Evolutionary conservation across 1,139 yeast genomes (phyloP).

Genomic region (Candida sp.): DNA sequence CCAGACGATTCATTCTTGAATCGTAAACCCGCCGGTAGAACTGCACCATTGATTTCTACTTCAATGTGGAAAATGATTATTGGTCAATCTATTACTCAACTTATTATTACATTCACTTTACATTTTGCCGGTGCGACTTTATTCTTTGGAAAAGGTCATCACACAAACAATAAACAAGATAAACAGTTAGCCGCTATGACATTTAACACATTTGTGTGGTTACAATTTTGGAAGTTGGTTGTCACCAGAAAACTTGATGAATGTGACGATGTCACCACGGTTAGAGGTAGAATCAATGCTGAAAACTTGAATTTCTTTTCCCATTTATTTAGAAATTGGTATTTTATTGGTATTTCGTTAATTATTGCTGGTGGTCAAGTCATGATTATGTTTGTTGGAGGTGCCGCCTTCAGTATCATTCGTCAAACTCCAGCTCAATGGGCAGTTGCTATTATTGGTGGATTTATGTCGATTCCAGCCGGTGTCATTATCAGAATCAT

Average conservation of each 20-base stretch:
- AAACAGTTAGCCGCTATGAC: constrained; percentile 78
- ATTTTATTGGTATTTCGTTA: constrained; percentile 66
- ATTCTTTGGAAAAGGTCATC: constrained; percentile 44
- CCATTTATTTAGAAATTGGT: constrained; percentile 78
- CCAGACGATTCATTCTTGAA: constrained; percentile 81
- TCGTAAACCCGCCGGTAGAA: constrained; percentile 82
- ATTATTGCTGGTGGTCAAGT: constrained; percentile 84
- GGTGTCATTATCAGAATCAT: constrained; percentile 73
- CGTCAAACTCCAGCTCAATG: constrained; percentile 83
- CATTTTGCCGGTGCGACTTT: constrained; percentile 74
- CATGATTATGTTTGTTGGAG: constrained; percentile 94
- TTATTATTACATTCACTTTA: constrained; percentile 70
- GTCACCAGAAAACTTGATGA: constrained; percentile 93
- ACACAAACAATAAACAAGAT: constrained; percentile 39
- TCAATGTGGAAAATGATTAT: constrained; percentile 99
- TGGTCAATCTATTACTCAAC: constrained; percentile 80
- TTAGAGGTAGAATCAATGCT: constrained; percentile 55
- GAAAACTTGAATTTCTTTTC: constrained; percentile 76
- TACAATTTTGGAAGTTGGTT: constrained; percentile 91
- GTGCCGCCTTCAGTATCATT: constrained; percentile 85
- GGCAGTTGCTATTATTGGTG: constrained; percentile 89
- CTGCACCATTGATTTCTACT: constrained; percentile 74
- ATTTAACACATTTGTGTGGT: constrained; percentile 96
- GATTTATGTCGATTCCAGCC: constrained; percentile 76
- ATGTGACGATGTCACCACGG: constrained; percentile 60